These are phyloP conservation scores for Fusarium temperatum DNA, from an alignment of 2,329 filamentous ascomycete species.

Conservation along the genomic window DNA sequence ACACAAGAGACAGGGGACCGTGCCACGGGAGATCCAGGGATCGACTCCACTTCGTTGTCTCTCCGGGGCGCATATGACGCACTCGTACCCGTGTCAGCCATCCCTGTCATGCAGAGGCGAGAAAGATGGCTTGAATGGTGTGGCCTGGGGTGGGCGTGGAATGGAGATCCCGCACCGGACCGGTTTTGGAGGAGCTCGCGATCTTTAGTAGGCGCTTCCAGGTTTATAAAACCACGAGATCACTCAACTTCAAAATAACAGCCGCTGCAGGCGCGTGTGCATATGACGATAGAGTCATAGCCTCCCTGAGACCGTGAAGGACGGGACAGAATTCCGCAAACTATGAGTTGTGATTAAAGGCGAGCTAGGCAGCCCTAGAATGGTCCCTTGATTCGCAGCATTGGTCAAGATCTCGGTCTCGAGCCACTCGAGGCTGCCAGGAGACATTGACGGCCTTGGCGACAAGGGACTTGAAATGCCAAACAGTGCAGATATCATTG, in stretches of 20 bases:
- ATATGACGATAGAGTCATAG: background rate
- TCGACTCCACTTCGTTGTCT: slow-evolving; percentile 30
- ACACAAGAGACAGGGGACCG: slow-evolving; percentile 30
- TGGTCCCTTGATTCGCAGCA: slow-evolving; percentile 30
- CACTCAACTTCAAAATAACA: slow-evolving; percentile 16
- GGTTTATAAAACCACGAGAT: slow-evolving; percentile 20
- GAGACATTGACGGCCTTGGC: slow-evolving; percentile 33
- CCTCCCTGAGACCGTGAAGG: background rate
- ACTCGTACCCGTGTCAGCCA: slow-evolving; percentile 39
- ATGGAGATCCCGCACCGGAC: slow-evolving; percentile 36
- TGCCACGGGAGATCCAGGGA: slow-evolving; percentile 34
- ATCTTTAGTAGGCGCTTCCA: slow-evolving; percentile 14
- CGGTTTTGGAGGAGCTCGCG: slow-evolving; percentile 27
- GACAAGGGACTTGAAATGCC: slow-evolving; percentile 22
- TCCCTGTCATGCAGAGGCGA: slow-evolving; percentile 37
- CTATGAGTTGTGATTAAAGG: background rate
- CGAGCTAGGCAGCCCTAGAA: slow-evolving; percentile 1
- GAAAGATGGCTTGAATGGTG: slow-evolving; percentile 25
- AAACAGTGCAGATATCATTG: slow-evolving; percentile 21
- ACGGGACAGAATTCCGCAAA: background rate
- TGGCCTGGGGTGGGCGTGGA: slow-evolving; percentile 31
- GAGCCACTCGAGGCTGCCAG: slow-evolving; percentile 20
- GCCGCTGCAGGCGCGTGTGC: slow-evolving; percentile 32
- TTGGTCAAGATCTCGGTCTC: slow-evolving; percentile 33
- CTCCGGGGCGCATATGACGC: slow-evolving; percentile 43